Evolutionary conservation across 345 rosid genomes (phyloP).

Genomic region (Eucalyptus urophylla): DNA sequence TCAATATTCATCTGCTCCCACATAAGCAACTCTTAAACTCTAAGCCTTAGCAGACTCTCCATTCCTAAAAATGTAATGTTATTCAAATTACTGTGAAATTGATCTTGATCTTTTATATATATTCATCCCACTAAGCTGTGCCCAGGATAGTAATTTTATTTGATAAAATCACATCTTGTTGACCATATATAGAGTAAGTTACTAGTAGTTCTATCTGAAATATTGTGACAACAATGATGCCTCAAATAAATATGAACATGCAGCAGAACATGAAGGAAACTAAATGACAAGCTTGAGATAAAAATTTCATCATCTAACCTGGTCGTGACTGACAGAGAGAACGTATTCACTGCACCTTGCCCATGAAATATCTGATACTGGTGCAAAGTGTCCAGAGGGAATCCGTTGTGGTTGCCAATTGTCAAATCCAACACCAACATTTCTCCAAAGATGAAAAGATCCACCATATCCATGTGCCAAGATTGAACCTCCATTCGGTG

Average conservation of each 20-base stretch:
- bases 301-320: conserved; percentile 28
- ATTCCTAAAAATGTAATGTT: not conserved
- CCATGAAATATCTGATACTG: conserved; percentile 81
- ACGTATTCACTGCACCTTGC: conserved; percentile 61
- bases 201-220: not conserved
- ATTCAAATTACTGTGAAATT: not conserved
- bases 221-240: not conserved
- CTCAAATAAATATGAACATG: not conserved
- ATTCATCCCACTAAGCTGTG: not conserved
- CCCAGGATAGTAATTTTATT: not conserved
- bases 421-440: conserved; percentile 47
- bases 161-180: not conserved
- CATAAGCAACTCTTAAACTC: not conserved
- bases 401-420: conserved; percentile 86
- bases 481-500: conserved; percentile 51
- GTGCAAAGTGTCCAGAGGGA: conserved; percentile 84
- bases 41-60: not conserved
- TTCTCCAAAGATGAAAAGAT: conserved; percentile 81
- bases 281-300: not conserved
- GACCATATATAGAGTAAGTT: not conserved
- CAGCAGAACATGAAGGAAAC: not conserved
- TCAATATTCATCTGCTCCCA: not conserved
- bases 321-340: conserved; percentile 89
- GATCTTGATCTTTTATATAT: not conserved
- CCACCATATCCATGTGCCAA: conserved; percentile 97